phyloP scores from a whole-genome alignment of 768 basidiomycete species.

The Tricholoma matsutake region DNA sequence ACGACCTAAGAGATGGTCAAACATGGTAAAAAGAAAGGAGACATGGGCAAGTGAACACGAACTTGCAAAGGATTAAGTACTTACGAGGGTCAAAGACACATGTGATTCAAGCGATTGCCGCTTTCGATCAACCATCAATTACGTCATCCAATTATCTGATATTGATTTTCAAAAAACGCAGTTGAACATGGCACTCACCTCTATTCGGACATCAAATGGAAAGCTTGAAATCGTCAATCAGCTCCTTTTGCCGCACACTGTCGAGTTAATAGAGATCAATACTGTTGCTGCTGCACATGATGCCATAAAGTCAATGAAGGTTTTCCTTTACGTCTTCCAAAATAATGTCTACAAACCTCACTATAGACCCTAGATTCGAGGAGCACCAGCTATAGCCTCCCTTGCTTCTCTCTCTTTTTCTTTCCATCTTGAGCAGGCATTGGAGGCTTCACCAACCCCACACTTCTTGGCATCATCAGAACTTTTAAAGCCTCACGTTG shows the following conservation, averaged over 20 bases:
- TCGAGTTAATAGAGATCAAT: constrained; percentile 62
- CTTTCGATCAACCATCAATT: not conserved
- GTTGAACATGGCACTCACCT: constrained; percentile 33
- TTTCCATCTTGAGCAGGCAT: constrained; percentile 53
- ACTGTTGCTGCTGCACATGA: constrained; percentile 83
- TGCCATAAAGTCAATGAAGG: constrained; percentile 97
- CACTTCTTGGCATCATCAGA: constrained; percentile 53
- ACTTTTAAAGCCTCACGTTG: constrained; percentile 52
- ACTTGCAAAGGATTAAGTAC: constrained; percentile 1
- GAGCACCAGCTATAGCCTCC: constrained; percentile 93
- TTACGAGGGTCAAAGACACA: constrained; percentile 4
- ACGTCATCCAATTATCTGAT: too few species aligned
- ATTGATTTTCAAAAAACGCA: not conserved
- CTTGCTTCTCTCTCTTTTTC: constrained; percentile 82
- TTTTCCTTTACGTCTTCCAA: constrained; percentile 23
- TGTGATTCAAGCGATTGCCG: constrained; percentile 13
- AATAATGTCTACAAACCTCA: constrained; percentile 1
- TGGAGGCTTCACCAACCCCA: constrained; percentile 44
- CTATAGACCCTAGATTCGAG: constrained; percentile 53
- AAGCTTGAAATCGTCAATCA: constrained; percentile 87
- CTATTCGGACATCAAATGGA: constrained; percentile 37
- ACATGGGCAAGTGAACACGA: constrained; percentile 6
- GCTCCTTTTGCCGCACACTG: constrained; percentile 75
- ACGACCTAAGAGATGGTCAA: constrained; percentile 88
- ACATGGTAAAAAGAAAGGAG: constrained; percentile 51